These are phyloP conservation scores for Escovopsis sp. DNA, from an alignment of 2,329 filamentous ascomycete species.

Conservation along the genomic window DNA sequence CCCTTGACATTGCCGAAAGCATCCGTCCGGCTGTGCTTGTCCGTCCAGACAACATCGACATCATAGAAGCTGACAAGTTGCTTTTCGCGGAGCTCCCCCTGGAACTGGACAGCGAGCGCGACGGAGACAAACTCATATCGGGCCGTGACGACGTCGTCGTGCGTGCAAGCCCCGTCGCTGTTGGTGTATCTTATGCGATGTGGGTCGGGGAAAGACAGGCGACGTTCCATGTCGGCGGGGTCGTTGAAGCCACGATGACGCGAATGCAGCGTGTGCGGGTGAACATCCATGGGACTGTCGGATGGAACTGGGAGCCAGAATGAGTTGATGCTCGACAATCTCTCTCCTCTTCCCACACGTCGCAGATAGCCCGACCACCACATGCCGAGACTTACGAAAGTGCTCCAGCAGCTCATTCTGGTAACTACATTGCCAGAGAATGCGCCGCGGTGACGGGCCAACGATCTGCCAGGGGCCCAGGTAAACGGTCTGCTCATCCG, in stretches of 20 bases:
- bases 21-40: constrained; percentile 32
- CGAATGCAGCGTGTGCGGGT: constrained; percentile 34
- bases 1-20: constrained; percentile 34
- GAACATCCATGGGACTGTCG: constrained; percentile 26
- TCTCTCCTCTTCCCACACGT: too few species aligned
- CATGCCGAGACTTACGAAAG: constrained; percentile 23
- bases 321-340: neutral
- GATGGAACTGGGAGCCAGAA: constrained; percentile 24
- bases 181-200: constrained; percentile 33
- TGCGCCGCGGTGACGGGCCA: constrained; percentile 29
- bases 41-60: constrained; percentile 36
- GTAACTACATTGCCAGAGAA: constrained; percentile 39
- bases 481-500: constrained; percentile 33
- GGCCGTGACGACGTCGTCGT: constrained; percentile 32
- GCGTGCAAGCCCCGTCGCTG: constrained; percentile 29
- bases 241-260: constrained; percentile 35
- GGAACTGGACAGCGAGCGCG: constrained; percentile 31
- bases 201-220: constrained; percentile 30
- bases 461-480: constrained; percentile 38
- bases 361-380: neutral
- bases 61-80: constrained; percentile 36
- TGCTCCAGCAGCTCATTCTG: constrained; percentile 36
- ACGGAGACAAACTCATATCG: constrained; percentile 36
- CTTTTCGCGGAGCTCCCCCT: constrained; percentile 31
- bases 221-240: constrained; percentile 33